Conservation (phyloP, 2,329 filamentous ascomycete species). For the Neopestalotiopsis rosae region DNA sequence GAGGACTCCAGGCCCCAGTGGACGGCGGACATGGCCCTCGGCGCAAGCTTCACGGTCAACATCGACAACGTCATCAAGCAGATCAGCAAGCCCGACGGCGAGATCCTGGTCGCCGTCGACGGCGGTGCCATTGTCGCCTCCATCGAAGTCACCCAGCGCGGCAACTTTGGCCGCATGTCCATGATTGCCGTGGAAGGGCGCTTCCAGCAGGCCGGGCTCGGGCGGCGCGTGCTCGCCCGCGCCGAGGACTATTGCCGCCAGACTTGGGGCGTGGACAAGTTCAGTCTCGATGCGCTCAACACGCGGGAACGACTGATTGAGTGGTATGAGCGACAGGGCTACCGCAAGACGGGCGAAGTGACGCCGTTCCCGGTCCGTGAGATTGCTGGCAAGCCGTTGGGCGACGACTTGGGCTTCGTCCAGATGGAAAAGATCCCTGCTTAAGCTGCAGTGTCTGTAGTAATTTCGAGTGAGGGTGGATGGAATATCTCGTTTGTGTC, state of each 20-base stretch:
- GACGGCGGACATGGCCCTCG: slow-evolving; percentile 23
- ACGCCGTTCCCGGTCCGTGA: slow-evolving; percentile 48
- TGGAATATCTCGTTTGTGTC: too few relatives aligned
- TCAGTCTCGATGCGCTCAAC: slow-evolving; percentile 54
- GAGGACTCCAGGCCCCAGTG: slow-evolving; percentile 26
- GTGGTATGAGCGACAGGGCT: slow-evolving; percentile 53
- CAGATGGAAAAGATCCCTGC: slow-evolving; percentile 21
- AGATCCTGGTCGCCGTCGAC: slow-evolving; percentile 37
- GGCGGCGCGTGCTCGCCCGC: slow-evolving; percentile 43
- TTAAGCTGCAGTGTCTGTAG: neutral
- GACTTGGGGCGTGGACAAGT: slow-evolving; percentile 35
- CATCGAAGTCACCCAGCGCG: slow-evolving; percentile 45
- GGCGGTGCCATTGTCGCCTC: slow-evolving; percentile 42
- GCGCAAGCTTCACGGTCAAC: slow-evolving; percentile 18
- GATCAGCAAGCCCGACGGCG: slow-evolving; percentile 26
- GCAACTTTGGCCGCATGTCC: slow-evolving; percentile 47
- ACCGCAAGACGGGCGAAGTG: slow-evolving; percentile 43
- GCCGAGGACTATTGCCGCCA: slow-evolving; percentile 45
- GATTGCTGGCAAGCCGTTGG: slow-evolving; percentile 32
- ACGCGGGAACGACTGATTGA: slow-evolving; percentile 47
- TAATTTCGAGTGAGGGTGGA: too few relatives aligned
- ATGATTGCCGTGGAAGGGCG: slow-evolving; percentile 53
- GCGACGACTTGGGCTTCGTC: slow-evolving; percentile 51
- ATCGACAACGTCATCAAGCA: slow-evolving; percentile 20
- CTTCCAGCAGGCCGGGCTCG: slow-evolving; percentile 50